phyloP scores from a whole-genome alignment of 2,329 filamentous ascomycete genomes.

The Sordariomycetes sp. region DNA sequence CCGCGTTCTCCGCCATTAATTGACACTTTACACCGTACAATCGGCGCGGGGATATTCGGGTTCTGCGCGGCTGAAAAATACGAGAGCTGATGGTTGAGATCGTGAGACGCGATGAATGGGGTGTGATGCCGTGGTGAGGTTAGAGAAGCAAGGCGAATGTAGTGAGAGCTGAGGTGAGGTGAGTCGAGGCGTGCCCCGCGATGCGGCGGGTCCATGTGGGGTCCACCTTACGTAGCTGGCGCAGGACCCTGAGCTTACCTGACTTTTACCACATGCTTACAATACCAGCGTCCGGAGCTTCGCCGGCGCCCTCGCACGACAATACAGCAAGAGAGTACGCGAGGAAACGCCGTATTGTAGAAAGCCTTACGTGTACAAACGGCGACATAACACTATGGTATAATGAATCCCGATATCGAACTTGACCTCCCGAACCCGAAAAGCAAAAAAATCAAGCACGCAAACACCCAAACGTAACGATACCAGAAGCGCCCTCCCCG shows the following conservation, averaged over 20 bases:
- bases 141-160: neutral
- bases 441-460: neutral
- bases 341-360: too few relatives aligned
- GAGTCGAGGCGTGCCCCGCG: neutral
- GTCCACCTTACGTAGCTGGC: neutral
- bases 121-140: neutral
- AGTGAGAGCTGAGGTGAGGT: neutral
- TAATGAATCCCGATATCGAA: too few relatives aligned
- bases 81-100: neutral
- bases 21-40: neutral
- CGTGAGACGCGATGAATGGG: neutral
- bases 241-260: slow-evolving; percentile 1
- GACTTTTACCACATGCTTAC: neutral
- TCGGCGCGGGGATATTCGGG: too few relatives aligned
- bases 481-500: neutral
- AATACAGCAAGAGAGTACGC: too few relatives aligned
- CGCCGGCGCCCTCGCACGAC: too few relatives aligned
- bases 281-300: too few relatives aligned
- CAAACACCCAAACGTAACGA: neutral
- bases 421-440: neutral
- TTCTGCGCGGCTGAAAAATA: neutral
- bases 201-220: neutral
- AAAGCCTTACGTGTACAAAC: too few relatives aligned
- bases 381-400: too few relatives aligned
- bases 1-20: neutral